Base-by-base conservation (phyloP, 2,329 filamentous ascomycete species). In the Sordariomycetes sp. region DNA sequence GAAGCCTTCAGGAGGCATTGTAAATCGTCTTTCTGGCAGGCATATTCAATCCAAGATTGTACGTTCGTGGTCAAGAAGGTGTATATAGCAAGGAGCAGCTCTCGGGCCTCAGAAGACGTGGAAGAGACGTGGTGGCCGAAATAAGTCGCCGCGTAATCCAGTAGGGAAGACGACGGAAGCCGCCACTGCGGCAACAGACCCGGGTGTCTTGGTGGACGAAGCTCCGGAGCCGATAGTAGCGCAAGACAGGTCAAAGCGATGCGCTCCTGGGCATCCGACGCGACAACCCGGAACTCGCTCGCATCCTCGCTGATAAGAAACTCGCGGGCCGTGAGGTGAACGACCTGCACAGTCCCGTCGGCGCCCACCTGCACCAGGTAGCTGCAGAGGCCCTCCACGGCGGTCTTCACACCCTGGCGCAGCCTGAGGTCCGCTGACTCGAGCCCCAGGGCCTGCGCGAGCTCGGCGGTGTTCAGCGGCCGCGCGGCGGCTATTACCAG, bases 1-100 rank as follows among this genome's bases (percentile, higher is more conserved):
- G 65, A 62, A 10, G 61, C 58, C 3, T 63, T 62, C 10, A 67
- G 60, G 1, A 70, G 55, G 40, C 28, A 51, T 10, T 63, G 62
- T 4, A 68, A 57, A 55, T 66, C 58, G 32, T 63, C 61, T 14
- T 57, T 61, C 14, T 43, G 53, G 3, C 64, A 65, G 6, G 69
- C 53, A 14, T 55, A 57, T 51, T 70, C 68, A 32, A 71, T 67
- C 68, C 69, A 70, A 4, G 60, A 60, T 3, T 69, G 59, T 12
- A 67, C 58, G 54, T 67, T 69, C 0, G 57, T 55, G n/a, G 60
- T 62, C 14, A 71, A 58, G 54, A 70, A 70, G 7, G 59, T 60
- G 32, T 64, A 48, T 2, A 69, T 6, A 6, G 61, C 59, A 3
- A 58, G 11, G 1, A 69, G 53, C 25, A 67, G 28, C 25, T 66